A percentile compares a stretch with the other conserved stretches of the same genome.
These are phyloP conservation scores for Castanopsis chinensis DNA, from an alignment of 306 rosid species.

Conservation along the genomic window DNA sequence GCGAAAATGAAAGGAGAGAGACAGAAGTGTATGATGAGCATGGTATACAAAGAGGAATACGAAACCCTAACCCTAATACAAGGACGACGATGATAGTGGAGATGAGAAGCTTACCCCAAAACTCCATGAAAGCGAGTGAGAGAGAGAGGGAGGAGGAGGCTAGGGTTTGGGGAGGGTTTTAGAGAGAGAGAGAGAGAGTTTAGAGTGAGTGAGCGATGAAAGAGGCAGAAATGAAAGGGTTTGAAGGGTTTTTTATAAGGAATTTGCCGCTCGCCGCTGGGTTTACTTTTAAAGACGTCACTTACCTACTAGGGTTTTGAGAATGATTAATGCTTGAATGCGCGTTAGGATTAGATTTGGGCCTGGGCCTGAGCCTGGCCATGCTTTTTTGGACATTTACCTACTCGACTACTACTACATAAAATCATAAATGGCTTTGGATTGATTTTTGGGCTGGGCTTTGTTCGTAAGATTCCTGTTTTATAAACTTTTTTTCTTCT, in stretches of 20 bases:
- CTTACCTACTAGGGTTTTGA: slow-evolving; percentile 38
- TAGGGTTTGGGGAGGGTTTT: slow-evolving; percentile 33
- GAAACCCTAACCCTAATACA: neutral
- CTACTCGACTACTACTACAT: no score
- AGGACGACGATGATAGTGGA: neutral
- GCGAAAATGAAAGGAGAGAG: neutral
- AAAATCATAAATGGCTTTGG: no score
- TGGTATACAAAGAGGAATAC: neutral
- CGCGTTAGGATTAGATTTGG: neutral
- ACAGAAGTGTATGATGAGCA: neutral
- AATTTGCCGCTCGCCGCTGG: slow-evolving; percentile 14
- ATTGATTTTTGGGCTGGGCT: no score
- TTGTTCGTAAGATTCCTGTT: no score
- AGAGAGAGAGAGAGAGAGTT: neutral
- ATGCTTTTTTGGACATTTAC: neutral
- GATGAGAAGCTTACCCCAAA: slow-evolving; percentile 65
- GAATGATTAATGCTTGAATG: neutral
- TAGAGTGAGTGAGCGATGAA: neutral
- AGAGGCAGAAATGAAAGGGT: neutral
- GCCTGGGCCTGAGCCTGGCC: neutral
- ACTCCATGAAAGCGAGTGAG: slow-evolving; percentile 54
- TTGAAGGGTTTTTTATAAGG: slow-evolving; percentile 29
- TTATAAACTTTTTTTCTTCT: no score
- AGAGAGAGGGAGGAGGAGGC: neutral
- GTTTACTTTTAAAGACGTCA: neutral